These are phyloP conservation scores for Fusarium robinianum DNA, from an alignment of 2,329 filamentous ascomycete genomes.

Conservation along the genomic window DNA sequence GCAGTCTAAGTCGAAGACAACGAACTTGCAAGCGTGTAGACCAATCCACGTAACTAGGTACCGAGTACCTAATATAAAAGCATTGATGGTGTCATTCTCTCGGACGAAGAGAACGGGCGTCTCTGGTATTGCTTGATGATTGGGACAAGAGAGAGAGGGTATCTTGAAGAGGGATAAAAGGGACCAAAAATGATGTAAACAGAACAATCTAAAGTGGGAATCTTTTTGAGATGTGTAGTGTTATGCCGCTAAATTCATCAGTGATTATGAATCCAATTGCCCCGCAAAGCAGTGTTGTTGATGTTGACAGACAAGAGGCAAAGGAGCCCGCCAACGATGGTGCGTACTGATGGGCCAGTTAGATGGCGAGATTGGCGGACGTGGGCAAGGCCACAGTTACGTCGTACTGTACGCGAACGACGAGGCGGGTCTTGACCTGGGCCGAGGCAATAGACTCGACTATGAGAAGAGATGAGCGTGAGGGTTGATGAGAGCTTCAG, in stretches of 20 bases:
- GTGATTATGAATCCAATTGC: no score
- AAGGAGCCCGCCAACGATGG: no score
- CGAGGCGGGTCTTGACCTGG: not conserved
- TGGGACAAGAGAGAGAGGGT: slow-evolving; percentile 33
- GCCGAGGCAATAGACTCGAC: no score
- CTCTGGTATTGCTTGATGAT: slow-evolving; percentile 30
- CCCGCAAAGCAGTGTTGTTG: no score
- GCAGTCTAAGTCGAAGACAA: slow-evolving; percentile 42
- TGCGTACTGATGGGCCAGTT: slow-evolving; percentile 24
- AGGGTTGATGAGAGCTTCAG: not conserved
- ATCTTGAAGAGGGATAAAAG: slow-evolving; percentile 25
- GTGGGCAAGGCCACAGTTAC: slow-evolving; percentile 27
- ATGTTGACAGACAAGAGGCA: no score
- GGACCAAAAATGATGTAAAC: slow-evolving; percentile 1
- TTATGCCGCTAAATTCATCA: no score
- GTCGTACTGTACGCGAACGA: slow-evolving; percentile 8
- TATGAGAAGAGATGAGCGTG: not conserved
- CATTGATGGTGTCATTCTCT: slow-evolving; percentile 59
- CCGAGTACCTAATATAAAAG: slow-evolving; percentile 24
- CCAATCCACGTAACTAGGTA: no score
- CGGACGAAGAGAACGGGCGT: slow-evolving; percentile 33
- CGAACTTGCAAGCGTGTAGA: slow-evolving; percentile 21
- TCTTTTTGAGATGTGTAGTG: no score
- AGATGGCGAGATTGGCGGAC: slow-evolving; percentile 12
- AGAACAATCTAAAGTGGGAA: no score